Percentiles rank a stretch among this genome's conserved stretches.
phyloP scores from a whole-genome alignment of 73 alveolate genomes.

The Stentor coeruleus region DNA sequence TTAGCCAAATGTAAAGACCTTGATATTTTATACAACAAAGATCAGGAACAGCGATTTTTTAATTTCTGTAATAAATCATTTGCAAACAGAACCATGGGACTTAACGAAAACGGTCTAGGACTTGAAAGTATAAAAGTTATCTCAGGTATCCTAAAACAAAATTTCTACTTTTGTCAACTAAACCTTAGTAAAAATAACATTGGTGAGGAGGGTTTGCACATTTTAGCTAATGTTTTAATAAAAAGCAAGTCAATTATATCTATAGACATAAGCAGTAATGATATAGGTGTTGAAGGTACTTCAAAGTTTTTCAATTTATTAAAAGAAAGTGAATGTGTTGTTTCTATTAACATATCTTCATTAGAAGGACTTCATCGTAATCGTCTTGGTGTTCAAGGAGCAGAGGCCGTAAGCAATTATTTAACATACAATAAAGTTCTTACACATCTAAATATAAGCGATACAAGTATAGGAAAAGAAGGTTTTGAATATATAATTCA shows the following conservation, averaged over 20 bases:
- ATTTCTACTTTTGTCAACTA: conserved; percentile 12
- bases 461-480: conserved; percentile 40
- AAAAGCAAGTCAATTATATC: conserved; percentile 33
- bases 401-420: conserved; percentile 29
- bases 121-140: conserved; percentile 27
- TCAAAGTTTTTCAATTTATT: conserved; percentile 35
- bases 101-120: conserved; percentile 29
- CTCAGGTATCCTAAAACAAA: background rate
- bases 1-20: conserved; percentile 26
- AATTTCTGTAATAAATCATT: background rate
- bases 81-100: conserved; percentile 7
- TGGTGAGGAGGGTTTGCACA: conserved; percentile 53
- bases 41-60: conserved; percentile 28
- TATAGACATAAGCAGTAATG: conserved; percentile 48
- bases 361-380: conserved; percentile 52
- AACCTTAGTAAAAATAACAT: conserved; percentile 46
- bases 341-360: conserved; percentile 33
- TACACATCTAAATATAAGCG: conserved; percentile 34
- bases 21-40: background rate
- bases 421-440: conserved; percentile 28
- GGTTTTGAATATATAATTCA: conserved; percentile 44
- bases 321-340: conserved; percentile 32
- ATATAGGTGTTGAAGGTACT: conserved; percentile 53
- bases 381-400: conserved; percentile 44
- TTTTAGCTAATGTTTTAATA: conserved; percentile 37